Conservation (phyloP, 2,329 filamentous ascomycete species). For the Zelopaecilomyces penicillatus region DNA sequence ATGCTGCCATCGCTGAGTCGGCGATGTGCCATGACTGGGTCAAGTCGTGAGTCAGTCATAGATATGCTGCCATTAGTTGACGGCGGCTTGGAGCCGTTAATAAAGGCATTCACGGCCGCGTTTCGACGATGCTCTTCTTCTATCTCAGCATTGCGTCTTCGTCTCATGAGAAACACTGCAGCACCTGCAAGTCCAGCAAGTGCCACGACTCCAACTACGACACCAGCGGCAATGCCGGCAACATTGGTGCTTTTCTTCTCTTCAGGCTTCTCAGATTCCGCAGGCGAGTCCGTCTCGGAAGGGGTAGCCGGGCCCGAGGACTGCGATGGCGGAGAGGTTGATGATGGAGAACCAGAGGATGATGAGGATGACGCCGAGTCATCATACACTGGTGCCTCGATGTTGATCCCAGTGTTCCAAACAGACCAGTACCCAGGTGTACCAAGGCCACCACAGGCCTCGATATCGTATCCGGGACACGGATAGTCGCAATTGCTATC, state of each 20-base stretch:
- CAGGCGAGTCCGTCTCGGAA: slow-evolving; percentile 10
- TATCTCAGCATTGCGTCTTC: slow-evolving; percentile 65
- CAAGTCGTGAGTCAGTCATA: slow-evolving; percentile 74
- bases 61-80: slow-evolving; percentile 57
- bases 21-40: slow-evolving; percentile 75
- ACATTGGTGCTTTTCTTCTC: slow-evolving; percentile 49
- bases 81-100: slow-evolving; percentile 54
- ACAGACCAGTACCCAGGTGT: slow-evolving; percentile 30
- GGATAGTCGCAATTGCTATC: slow-evolving; percentile 53
- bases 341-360: slow-evolving; percentile 12
- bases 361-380: slow-evolving; percentile 11
- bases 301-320: background rate
- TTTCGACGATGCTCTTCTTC: slow-evolving; percentile 81
- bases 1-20: slow-evolving; percentile 92
- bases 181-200: slow-evolving; percentile 59
- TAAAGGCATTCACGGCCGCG: slow-evolving; percentile 69
- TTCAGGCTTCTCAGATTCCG: slow-evolving; percentile 13
- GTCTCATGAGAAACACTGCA: slow-evolving; percentile 65
- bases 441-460: slow-evolving; percentile 48
- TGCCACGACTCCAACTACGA: slow-evolving; percentile 73
- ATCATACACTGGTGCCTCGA: slow-evolving; percentile 24
- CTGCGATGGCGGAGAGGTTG: slow-evolving; percentile 16
- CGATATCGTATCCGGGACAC: slow-evolving; percentile 54
- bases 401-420: slow-evolving; percentile 41
- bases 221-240: slow-evolving; percentile 79